A percentile compares a stretch with the other conserved stretches of the same genome.
phyloP scores from a whole-genome alignment of 139 green algal species.

The Diplosphaera chodatii region DNA sequence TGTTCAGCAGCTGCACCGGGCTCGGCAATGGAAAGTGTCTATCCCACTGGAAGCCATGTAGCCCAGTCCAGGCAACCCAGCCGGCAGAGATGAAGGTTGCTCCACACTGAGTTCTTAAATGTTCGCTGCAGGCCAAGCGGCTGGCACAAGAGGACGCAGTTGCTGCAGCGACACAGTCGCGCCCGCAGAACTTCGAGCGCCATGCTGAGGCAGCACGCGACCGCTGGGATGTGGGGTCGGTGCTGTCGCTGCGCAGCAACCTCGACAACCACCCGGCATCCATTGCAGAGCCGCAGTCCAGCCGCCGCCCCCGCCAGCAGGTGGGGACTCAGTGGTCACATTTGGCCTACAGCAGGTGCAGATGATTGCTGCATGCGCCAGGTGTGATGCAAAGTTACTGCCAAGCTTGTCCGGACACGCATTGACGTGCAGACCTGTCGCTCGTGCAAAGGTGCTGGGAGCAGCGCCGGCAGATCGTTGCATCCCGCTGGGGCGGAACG shows the following conservation, averaged over 20 bases:
- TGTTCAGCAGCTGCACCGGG: too few relatives aligned
- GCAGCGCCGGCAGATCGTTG: neutral
- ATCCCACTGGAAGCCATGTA: too few relatives aligned
- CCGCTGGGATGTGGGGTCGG: conserved; percentile 85
- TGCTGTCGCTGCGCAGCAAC: conserved; percentile 74
- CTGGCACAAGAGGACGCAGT: conserved; percentile 9
- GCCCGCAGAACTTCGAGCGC: neutral
- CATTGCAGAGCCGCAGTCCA: conserved; percentile 42
- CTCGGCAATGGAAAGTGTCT: too few relatives aligned
- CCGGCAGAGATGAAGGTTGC: too few relatives aligned
- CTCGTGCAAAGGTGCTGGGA: neutral
- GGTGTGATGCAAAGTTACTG: too few relatives aligned
- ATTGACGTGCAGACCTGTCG: too few relatives aligned
- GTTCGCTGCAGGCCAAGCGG: neutral
- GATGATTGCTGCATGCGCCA: too few relatives aligned
- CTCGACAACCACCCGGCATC: conserved; percentile 73
- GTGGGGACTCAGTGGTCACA: too few relatives aligned
- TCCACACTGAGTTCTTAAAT: too few relatives aligned
- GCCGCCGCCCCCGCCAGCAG: conserved; percentile 6
- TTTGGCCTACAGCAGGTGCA: too few relatives aligned
- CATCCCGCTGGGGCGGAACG: neutral
- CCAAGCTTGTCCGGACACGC: too few relatives aligned
- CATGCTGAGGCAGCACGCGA: conserved; percentile 22
- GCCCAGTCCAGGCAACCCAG: too few relatives aligned
- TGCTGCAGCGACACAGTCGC: neutral